Evolutionary conservation across 352 stramenopile genomes (phyloP).

Genomic region (Pythium apleroticum): DNA sequence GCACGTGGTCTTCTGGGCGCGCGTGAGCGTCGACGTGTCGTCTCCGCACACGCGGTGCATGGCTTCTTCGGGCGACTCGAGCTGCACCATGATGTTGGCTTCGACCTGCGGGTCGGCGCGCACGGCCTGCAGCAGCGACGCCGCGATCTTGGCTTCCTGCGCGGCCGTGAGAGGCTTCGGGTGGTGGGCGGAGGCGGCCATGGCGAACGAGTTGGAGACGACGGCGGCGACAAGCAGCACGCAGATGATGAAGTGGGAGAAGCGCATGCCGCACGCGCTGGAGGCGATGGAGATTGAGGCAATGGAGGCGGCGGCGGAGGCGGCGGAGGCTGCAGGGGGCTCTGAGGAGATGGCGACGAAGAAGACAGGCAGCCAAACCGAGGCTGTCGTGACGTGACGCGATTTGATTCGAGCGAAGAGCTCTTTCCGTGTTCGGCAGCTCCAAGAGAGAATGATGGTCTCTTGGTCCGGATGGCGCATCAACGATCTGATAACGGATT

Average conservation of each 20-base stretch:
- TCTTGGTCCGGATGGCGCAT: conserved; percentile 3
- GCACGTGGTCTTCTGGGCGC: conserved; percentile 38
- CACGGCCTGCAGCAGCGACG: conserved; percentile 34
- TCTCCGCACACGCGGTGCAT: conserved; percentile 32
- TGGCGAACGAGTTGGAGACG: conserved; percentile 7
- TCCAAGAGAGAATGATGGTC: conserved; percentile 7
- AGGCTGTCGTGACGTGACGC: conserved; percentile 10
- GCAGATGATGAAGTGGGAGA: neutral
- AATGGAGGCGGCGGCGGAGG: too few relatives aligned
- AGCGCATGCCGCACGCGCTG: conserved; percentile 3
- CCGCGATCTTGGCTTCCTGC: conserved; percentile 40
- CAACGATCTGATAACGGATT: conserved; percentile 3
- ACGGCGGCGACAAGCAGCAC: conserved; percentile 2
- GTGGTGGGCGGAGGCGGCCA: neutral
- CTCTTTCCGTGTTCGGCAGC: neutral
- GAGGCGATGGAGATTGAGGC: conserved; percentile 1
- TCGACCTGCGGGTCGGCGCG: conserved; percentile 23
- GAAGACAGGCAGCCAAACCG: neutral
- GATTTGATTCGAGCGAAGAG: conserved; percentile 18
- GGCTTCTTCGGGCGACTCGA: conserved; percentile 38
- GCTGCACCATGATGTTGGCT: conserved; percentile 57
- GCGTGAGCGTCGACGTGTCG: conserved; percentile 27
- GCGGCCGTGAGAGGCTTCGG: neutral
- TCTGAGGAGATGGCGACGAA: neutral
- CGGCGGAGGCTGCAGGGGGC: neutral